Evolutionary conservation across 306 rosid species (phyloP).

Genomic region (Begonia loranthoides): DNA sequence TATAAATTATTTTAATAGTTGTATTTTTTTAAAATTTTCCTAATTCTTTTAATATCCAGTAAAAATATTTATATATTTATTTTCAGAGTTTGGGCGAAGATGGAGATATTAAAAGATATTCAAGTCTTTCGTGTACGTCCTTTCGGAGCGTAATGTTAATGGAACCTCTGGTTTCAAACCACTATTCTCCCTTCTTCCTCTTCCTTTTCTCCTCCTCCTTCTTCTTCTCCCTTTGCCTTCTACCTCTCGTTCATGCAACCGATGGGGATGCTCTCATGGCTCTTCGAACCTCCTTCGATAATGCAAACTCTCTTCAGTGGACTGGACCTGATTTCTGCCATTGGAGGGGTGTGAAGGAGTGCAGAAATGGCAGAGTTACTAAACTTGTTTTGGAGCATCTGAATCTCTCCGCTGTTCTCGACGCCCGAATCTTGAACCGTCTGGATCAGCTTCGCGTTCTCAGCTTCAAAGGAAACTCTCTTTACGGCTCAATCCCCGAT

Average conservation of each 20-base stretch:
- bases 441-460: slow-evolving; percentile 87
- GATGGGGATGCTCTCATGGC: slow-evolving; percentile 47
- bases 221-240: slow-evolving; percentile 3
- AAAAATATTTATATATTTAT: no score
- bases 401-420: slow-evolving; percentile 51
- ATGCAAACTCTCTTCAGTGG: slow-evolving; percentile 49
- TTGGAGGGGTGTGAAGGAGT: slow-evolving; percentile 69
- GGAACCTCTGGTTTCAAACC: slow-evolving; percentile 10
- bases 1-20: no score
- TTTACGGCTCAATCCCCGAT: slow-evolving; percentile 65
- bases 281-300: slow-evolving; percentile 54
- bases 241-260: slow-evolving; percentile 21
- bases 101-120: no score
- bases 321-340: slow-evolving; percentile 36
- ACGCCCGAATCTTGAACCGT: slow-evolving; percentile 38
- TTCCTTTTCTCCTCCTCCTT: slow-evolving; percentile 9
- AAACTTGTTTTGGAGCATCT: slow-evolving; percentile 63
- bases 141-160: neutral
- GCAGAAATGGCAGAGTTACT: slow-evolving; percentile 58
- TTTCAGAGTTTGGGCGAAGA: no score
- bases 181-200: slow-evolving; percentile 1
- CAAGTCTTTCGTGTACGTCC: no score
- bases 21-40: no score
- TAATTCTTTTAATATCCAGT: no score
- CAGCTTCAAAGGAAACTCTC: slow-evolving; percentile 69